A percentile compares a stretch with the other conserved stretches of the same genome.
These are phyloP conservation scores for Talaromyces islandicus DNA, from an alignment of 2,329 filamentous ascomycete species.

Conservation along the genomic window DNA sequence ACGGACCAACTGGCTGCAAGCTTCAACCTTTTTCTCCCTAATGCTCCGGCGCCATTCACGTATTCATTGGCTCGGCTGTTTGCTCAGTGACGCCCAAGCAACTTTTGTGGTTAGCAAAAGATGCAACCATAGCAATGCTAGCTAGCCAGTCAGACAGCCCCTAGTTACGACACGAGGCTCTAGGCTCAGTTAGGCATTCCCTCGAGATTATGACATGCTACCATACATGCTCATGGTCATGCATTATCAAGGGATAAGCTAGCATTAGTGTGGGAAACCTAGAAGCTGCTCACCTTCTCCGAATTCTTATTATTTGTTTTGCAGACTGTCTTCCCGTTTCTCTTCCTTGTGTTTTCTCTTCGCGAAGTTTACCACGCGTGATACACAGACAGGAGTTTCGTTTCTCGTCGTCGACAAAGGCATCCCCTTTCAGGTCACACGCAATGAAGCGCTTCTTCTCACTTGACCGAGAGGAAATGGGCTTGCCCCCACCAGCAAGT, in stretches of 20 bases:
- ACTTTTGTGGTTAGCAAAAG: not conserved
- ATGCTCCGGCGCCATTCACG: not conserved
- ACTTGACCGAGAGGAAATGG: slow-evolving; percentile 8
- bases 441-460: slow-evolving; percentile 7
- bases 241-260: not conserved
- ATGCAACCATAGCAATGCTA: not conserved
- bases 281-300: not conserved
- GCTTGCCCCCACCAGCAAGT: slow-evolving; percentile 3
- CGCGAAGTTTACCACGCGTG: not conserved
- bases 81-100: not conserved
- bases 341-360: not conserved
- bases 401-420: not conserved
- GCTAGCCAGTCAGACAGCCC: not conserved
- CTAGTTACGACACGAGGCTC: not conserved
- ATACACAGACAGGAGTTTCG: not conserved
- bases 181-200: not conserved
- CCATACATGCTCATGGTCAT: not conserved
- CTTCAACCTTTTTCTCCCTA: not conserved
- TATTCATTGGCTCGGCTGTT: not conserved
- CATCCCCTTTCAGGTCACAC: not conserved
- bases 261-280: not conserved
- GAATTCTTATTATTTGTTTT: not conserved
- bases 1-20: not conserved
- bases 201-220: not conserved
- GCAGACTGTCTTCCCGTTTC: not conserved